Base-by-base conservation (phyloP, 2,329 filamentous ascomycete genomes). In the Zopfia rhizophila region DNA sequence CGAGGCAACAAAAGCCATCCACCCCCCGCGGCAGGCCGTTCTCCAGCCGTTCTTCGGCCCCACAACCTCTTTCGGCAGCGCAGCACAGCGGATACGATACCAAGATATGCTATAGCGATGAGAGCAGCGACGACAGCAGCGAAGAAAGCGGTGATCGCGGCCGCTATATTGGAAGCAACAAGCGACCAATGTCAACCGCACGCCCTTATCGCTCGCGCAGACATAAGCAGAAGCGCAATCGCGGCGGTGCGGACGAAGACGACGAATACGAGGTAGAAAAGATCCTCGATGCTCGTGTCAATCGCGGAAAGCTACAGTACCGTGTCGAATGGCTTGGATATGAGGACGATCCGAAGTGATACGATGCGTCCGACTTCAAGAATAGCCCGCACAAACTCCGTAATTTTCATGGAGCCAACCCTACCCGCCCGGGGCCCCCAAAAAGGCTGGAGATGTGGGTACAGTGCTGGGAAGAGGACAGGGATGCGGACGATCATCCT, bases 381-480 rank as follows among this genome's bases (percentile, higher is more conserved):
- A n/a, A n/a, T n/a, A n/a, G n/a, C n/a, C n/a, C n/a, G n/a, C n/a
- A n/a, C n/a, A n/a, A n/a, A 48, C 50, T 53, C 22, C 25, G 17
- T 21, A 35, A 42, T 21, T 53, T 53, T 46, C 36, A 56, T 21
- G 12, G 5, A 17, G 42, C 36, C 27, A 51, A 56, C 13, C 24
- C 53, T 37, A 29, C 29, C 25, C 24, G 27, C 24, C 44, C 23
- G 16, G 47, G 39, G 40, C 17, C 8, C 16, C 11, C 55, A 38
- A 45, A 19, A n/a, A n/a, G n/a, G n/a, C n/a, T n/a, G n/a, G n/a
- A n/a, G n/a, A n/a, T n/a, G n/a, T n/a, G n/a, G n/a, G n/a, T 43
- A 38, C 11, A 46, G 33, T 53, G 48, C 32, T 57, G 43, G 48
- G 39, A 57, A 30, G 35, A 51, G 30, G 51, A 49, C n/a, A 51